Base-by-base conservation (phyloP, 768 basidiomycete species). In the Neoboletus brunneissimus region DNA sequence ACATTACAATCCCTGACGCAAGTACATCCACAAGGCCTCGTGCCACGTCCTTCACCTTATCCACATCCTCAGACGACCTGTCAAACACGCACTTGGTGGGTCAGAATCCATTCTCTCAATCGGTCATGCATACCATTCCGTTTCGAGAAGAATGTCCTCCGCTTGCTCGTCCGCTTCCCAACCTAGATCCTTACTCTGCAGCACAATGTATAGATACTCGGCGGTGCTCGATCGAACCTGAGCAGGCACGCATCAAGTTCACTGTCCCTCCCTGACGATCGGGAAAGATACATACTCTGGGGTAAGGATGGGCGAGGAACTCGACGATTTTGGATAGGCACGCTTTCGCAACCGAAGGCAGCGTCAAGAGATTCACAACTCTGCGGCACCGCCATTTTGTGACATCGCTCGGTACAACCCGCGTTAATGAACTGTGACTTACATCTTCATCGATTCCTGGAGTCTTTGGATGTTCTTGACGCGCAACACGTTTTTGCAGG, bases 391-490 rank as follows among this genome's bases (percentile, higher is more conserved):
- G 51, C 44, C 58, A 64, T 61, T 50, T 56, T 29, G 29, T 60
- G 32, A 54, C 58, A 55, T 62, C 47, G 32, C 37, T 58, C 55
- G 51, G 52, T 7, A 47, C 48, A 35, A 49, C 31, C 66, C 54
- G 34, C 49, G 49, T 55, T 59, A 58, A 61, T 61, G 37, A 53
- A 75, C 79, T 59, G 56, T 62, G 65, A 65, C 67, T 58, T 64
- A 96, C 96, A 91, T 83, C 70, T 87, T 90, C 90, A 93, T 91
- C 5, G 86, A 85, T 56, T 87, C 84, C 12, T 81, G 78, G 23
- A 97, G 85, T 53, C 96, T 75, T 62, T 88, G 88, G n/a, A 91
- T 74, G 59, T 84, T 96, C 74, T 94, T 97, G 53, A 94, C 70
- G 29, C 81, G 82, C 16, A 77, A 73, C 11, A 90, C 77, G 67